Base-by-base conservation (phyloP, 345 rosid species). In the Eucalyptus erythrocorys region DNA sequence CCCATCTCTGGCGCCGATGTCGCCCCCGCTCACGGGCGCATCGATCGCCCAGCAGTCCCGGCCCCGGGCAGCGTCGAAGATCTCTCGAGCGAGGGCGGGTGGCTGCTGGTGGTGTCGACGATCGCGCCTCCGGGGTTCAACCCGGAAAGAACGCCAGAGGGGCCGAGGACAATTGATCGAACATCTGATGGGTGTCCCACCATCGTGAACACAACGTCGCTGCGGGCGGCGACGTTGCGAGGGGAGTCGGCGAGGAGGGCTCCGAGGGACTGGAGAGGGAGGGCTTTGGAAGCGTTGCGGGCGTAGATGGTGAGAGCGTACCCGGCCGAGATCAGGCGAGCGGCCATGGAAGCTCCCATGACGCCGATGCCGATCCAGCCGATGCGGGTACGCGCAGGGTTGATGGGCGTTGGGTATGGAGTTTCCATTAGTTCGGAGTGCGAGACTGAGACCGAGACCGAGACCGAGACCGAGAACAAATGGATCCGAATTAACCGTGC, bases 351-450 rank as follows among this genome's bases (percentile, higher is more conserved):
- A 3, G 95, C 94, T 47, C 99, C 99, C 98, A 96, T 96, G 4
- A 96, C 92, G 43, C 99, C 99, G 89, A 96, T 93, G 40, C 98
- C 98, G 49, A 96, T 96, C 97, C 98, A 97, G 48, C 99, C 99
- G 61, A 96, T 89, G 57, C 95, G 95, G 45, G 97, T 95, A 86
- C 87, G 88, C 8, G 94, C 37, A 13, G 96, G 94, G 32, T 59
- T 87, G 34, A 94, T 91, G 92, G 95, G 94, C 48, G 91, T 87
- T 49, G 95, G 94, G 89, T 89, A 93, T 5, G 95, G 96, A 91
- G 94, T 92, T 79, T 91, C 94, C 99, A 97, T 96, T 87, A 4
- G 48, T 42, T 57, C 15, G 57, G 51, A 85, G 49, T 5, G 21
- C 3, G 48, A 57, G 79, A 30, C 30, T 86, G 85, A 68, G 81